phyloP scores from a whole-genome alignment of 2,329 filamentous ascomycete genomes.

The Cladophialophora immunda region DNA sequence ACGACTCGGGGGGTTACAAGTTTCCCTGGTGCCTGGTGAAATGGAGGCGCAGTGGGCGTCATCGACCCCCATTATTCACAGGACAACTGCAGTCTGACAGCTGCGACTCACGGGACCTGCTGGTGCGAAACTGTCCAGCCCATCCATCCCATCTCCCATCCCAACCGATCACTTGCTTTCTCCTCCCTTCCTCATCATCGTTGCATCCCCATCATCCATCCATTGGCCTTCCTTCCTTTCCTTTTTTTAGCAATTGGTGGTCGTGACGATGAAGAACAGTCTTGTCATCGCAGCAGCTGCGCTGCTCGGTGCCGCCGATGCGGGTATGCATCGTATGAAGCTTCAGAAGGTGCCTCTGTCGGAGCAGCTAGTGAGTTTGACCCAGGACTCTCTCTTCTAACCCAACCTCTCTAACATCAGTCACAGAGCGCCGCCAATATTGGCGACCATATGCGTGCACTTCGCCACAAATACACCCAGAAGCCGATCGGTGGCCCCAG shows the following conservation, averaged over 20 bases:
- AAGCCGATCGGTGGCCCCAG: conserved; percentile 93
- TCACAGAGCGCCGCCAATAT: conserved; percentile 77
- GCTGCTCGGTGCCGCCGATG: conserved; percentile 83
- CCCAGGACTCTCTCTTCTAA: neutral
- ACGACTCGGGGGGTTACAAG: neutral
- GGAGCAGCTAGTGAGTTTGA: conserved; percentile 82
- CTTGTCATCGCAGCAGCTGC: conserved; percentile 79
- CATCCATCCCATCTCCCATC: conserved; percentile 6
- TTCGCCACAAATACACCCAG: conserved; percentile 94
- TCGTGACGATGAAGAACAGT: conserved; percentile 79
- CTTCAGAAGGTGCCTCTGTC: conserved; percentile 93
- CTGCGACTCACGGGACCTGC: conserved; percentile 1
- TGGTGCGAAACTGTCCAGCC: conserved; percentile 16
- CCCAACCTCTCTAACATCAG: conserved; percentile 13
- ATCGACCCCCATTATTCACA: neutral
- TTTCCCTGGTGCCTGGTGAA: conserved; percentile 6
- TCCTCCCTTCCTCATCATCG: conserved; percentile 19
- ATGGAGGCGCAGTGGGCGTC: conserved; percentile 1
- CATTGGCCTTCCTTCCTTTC: conserved; percentile 28
- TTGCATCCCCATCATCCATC: conserved; percentile 32
- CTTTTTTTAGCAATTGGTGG: conserved; percentile 30
- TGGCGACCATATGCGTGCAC: conserved; percentile 78
- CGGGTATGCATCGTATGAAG: conserved; percentile 93
- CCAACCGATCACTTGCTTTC: conserved; percentile 21
- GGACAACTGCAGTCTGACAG: neutral